phyloP scores from a whole-genome alignment of 1,284 basidiomycete species.

The Nidula niveotomentosa region DNA sequence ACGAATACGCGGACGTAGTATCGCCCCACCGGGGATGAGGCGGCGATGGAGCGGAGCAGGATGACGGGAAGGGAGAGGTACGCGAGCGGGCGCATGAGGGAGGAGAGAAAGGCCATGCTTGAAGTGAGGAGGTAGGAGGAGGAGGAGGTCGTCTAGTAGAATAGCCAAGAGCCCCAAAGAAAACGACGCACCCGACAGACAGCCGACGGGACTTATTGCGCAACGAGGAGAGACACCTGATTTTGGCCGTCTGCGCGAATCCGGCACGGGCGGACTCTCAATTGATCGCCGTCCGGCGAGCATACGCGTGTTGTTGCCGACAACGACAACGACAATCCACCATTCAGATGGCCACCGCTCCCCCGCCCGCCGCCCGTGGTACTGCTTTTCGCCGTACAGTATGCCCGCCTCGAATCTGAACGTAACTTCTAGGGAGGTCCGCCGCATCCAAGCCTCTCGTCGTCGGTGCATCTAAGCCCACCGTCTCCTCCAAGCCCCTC shows the following conservation, averaged over 20 bases:
- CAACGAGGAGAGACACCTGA: slow-evolving; percentile 4
- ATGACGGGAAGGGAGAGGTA: slow-evolving; percentile 72
- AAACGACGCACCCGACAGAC: too few species aligned
- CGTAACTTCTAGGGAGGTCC: neutral
- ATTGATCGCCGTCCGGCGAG: too few species aligned
- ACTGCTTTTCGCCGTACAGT: neutral
- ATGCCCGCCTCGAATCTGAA: neutral
- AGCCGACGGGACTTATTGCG: too few species aligned
- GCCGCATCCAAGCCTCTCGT: neutral
- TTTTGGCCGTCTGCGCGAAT: slow-evolving; percentile 8
- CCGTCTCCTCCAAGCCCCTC: neutral
- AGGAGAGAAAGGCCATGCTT: slow-evolving; percentile 59
- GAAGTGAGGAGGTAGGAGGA: neutral
- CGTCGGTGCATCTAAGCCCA: neutral
- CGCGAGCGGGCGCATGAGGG: slow-evolving; percentile 65
- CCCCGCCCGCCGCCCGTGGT: neutral
- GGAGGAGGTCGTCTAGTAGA: neutral
- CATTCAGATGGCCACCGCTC: neutral
- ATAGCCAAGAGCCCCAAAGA: too few species aligned
- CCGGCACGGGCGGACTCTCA: too few species aligned
- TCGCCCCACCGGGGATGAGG: slow-evolving; percentile 51
- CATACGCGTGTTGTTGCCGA: neutral
- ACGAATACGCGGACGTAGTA: slow-evolving; percentile 77
- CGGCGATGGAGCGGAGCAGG: slow-evolving; percentile 57
- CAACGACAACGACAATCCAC: neutral